These are phyloP conservation scores for Botrytis hyacinthi DNA, from an alignment of 2,329 filamentous ascomycete species.

Conservation along the genomic window DNA sequence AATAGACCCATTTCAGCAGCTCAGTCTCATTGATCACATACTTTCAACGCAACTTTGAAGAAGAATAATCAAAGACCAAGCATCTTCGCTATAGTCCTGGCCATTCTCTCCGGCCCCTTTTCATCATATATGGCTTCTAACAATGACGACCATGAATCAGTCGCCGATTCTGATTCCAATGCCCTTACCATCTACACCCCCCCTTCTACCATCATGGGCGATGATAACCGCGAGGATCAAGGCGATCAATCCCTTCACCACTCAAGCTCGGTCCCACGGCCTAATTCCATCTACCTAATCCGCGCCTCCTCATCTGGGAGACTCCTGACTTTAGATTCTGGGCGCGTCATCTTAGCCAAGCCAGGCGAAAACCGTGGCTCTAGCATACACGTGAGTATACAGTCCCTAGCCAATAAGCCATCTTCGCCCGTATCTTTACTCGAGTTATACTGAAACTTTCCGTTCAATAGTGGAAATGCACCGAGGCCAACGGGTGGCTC, in stretches of 20 bases:
- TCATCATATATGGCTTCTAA: neutral
- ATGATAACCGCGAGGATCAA: neutral
- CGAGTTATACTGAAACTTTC: neutral
- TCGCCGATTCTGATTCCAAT: neutral
- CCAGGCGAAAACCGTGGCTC: neutral
- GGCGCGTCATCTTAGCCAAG: neutral
- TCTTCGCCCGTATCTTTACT: no score
- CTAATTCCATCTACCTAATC: neutral
- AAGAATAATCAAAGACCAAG: neutral
- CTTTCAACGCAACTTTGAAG: neutral
- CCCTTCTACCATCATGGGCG: neutral
- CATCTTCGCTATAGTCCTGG: neutral
- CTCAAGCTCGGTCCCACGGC: constrained; percentile 6
- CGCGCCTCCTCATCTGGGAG: constrained; percentile 10
- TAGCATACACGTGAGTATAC: constrained; percentile 5
- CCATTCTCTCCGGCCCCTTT: neutral
- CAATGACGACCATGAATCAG: neutral
- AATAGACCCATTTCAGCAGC: neutral
- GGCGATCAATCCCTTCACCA: neutral
- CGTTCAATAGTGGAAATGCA: constrained; percentile 6
- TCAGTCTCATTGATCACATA: neutral
- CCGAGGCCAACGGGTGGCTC: constrained; percentile 1
- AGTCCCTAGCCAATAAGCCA: neutral
- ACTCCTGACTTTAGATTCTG: neutral
- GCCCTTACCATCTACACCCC: neutral